Base-by-base conservation (phyloP, 2,329 filamentous ascomycete genomes). In the Trichoderma citrinoviride region DNA sequence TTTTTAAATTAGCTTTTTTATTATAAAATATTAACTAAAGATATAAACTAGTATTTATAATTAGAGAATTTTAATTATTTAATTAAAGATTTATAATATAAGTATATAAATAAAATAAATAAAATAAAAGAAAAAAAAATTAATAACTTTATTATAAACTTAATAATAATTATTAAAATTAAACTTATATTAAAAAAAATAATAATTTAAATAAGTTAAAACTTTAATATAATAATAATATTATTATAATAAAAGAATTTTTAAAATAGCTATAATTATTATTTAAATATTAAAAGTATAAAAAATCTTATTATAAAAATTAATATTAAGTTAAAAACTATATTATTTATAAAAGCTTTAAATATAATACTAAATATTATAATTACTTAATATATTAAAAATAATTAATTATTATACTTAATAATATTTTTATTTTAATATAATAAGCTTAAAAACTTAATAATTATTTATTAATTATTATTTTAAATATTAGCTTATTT, bases 401-500 rank as follows among this genome's bases (percentile, higher is more conserved):
- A 37, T 41, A 41, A 4, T 41, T 41, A 41, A 15, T 15, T 41
- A 41, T 14, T 14, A 17, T 14, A 14, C 4, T 41, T 14, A 41
- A 41, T 17, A 14, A 41, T 14, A 41, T 14, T 4, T 15, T 15
- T 41, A 41, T 41, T 41, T n/a, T n/a, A n/a, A 41, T 4, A n/a
- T 41, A 41, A 14, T 41, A 41, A 7, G 17, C 15, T 15, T 41
- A 41, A 41, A 15, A 41, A 41, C 17, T 41, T 14, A 17, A 17
- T 41, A 14, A 4, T 41, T 41, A 41, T 15, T 41, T 41, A 41
- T 41, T 41, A 14, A 14, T 14, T 4, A 41, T 7, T 17, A 4
- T 41, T 41, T 41, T 56, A 33, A 37, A 50, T 46, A 29, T 23
- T 61, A 61, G 54, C 23, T 33, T 66, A 61, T 52, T 53, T 56